These are phyloP conservation scores for Chlorella sp. DNA, from an alignment of 139 green algal species.

Conservation along the genomic window DNA sequence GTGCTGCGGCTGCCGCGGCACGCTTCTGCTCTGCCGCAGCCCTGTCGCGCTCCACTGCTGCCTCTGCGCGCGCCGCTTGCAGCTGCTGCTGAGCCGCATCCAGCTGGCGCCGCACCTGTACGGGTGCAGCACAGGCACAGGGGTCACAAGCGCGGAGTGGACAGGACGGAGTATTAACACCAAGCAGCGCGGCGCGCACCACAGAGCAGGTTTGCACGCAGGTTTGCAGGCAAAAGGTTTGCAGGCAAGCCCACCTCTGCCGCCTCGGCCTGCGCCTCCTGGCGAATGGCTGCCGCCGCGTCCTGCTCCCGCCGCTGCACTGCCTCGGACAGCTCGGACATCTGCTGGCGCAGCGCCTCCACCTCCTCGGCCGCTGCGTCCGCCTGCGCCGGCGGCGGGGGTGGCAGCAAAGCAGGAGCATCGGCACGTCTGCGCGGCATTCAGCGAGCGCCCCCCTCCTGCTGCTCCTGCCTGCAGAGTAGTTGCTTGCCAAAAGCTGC, in stretches of 20 bases:
- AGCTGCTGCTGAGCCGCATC: background rate
- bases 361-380: slow-evolving; percentile 7
- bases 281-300: background rate
- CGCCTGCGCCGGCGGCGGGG: background rate
- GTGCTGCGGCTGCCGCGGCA: slow-evolving; percentile 4
- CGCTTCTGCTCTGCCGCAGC: background rate
- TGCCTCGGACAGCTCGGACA: background rate
- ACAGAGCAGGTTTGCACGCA: too few species aligned
- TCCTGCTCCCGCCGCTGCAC: slow-evolving; percentile 1
- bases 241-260: too few species aligned
- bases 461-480: too few species aligned
- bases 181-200: too few species aligned
- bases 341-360: slow-evolving; percentile 5
- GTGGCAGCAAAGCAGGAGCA: too few species aligned
- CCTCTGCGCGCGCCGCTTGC: slow-evolving; percentile 1
- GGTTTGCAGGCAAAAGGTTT: background rate
- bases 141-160: too few species aligned
- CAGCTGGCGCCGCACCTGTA: slow-evolving; percentile 17
- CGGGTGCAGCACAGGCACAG: too few species aligned
- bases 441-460: too few species aligned
- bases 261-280: background rate
- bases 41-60: background rate
- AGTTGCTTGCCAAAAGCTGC: too few species aligned
- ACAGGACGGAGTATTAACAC: too few species aligned
- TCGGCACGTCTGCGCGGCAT: too few species aligned